phyloP scores from a whole-genome alignment of 1,284 basidiomycete species.

The Puccinia novopanici region DNA sequence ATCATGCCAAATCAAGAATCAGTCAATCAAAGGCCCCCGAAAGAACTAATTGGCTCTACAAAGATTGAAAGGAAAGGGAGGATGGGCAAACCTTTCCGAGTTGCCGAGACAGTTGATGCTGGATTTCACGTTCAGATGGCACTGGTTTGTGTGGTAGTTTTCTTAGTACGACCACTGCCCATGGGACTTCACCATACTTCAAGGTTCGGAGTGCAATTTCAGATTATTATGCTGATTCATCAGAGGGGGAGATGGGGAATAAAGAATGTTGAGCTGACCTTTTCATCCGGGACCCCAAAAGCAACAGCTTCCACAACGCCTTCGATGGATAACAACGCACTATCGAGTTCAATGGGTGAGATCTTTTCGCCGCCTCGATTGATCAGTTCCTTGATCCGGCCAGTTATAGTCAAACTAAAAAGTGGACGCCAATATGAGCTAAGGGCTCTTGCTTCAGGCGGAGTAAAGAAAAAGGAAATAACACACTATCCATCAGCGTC shows the following conservation, averaged over 20 bases:
- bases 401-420: slow-evolving; percentile 53
- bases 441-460: slow-evolving; percentile 62
- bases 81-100: slow-evolving; percentile 54
- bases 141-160: slow-evolving; percentile 36
- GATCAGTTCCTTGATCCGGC: slow-evolving; percentile 59
- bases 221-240: background rate
- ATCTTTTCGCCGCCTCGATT: slow-evolving; percentile 68
- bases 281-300: slow-evolving; percentile 60
- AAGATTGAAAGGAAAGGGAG: background rate
- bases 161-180: slow-evolving; percentile 59
- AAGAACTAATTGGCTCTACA: background rate
- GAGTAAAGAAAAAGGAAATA: background rate
- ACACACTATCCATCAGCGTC: slow-evolving; percentile 64
- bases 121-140: slow-evolving; percentile 56
- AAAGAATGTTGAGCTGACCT: slow-evolving; percentile 54
- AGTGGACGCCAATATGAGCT: background rate
- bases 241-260: background rate
- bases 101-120: slow-evolving; percentile 55
- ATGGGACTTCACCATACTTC: slow-evolving; percentile 58
- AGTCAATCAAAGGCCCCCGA: background rate
- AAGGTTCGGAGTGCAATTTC: slow-evolving; percentile 13
- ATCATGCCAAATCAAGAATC: background rate
- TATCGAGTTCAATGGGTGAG: slow-evolving; percentile 68
- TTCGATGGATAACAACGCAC: slow-evolving; percentile 62
- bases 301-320: slow-evolving; percentile 64